Base-by-base conservation (phyloP, 2,329 filamentous ascomycete genomes). In the Xylaria sp. region DNA sequence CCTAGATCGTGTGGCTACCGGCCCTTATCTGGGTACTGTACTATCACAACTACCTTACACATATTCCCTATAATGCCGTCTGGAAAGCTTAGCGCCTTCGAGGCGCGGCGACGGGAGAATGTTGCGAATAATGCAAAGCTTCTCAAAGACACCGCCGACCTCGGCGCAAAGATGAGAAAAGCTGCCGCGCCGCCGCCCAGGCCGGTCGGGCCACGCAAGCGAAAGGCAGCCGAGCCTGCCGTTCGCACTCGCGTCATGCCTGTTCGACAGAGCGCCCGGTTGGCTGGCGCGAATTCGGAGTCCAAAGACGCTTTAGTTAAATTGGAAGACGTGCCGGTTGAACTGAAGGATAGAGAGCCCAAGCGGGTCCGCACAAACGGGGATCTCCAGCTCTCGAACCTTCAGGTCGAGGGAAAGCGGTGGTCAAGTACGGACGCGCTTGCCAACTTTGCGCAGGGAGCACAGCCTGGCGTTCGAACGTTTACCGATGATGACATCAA, bases 401-500 rank as follows among this genome's bases (percentile, higher is more conserved):
- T 97, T 66, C 83, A 92, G 5, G 90, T 97, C 1, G 92, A 92
- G 39, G 94, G 94, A 0, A 90, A 91, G 75, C 90, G 90, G 71
- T 96, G 90, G 86, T 86, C 91, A 53, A 85, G 84, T 29, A 89
- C 87, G 11, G 89, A 89, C 22, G 89, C 93, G 56, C 79, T 93
- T 3, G 84, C 85, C 0, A 86, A 87, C 1, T 81, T 90, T 1
- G 78, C 85, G 27, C 86, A 86, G 75, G 92, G 86, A 1, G 93
- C 94, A 0, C 89, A 92, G 70, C 93, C 94, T 0, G 93, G 95
- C 54, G 86, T 93, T 61, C 85, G 93, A 22, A 98, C 95, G 0
- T 98, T 98, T 75, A 90, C 88, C 0, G 89, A 92, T n/a, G 89
- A 94, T 0, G 92, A 97, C 77, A 86, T 96, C 4, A 89, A 90